Base-by-base conservation (phyloP, 306 rosid species). In the Dalbergia oliveri region DNA sequence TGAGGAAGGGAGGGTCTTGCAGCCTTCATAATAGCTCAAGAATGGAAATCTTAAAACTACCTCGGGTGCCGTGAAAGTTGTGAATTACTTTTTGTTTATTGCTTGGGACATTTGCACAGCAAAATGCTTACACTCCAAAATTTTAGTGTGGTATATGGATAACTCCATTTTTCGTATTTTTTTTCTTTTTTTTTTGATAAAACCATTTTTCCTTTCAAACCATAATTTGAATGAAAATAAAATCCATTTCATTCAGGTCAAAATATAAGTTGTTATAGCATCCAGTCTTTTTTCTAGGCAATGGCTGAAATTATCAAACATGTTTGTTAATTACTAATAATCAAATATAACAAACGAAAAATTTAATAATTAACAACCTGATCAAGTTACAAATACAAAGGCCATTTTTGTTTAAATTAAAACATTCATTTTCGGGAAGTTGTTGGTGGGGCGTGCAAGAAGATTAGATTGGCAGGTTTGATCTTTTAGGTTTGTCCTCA, bases 41-140 rank as follows among this genome's bases (percentile, higher is more conserved):
- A 41, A 73, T 58, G 53, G 72, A 84, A 80, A 88, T 81, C 82
- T 81, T 73, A 51, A 23, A 13, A 19, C 85, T 71, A 61, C 86
- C 53, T 89, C 11, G 93, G 91, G 72, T 45, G 56, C 51, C 45
- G 82, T 26, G 93, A 75, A 82, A 64, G 57, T 23, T 34, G 64
- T 70, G 93, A 71, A 70, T 67, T 63, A 82, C 85, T 83, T 79
- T 84, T 88, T 78, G 72, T 81, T 79, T n/a, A 64, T 64, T n/a
- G 60, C 5, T 18, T 16, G 3, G 21, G 60, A 54, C n/a, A 54
- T 7, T 47, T 54, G 21, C 60, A n/a, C 26, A 1, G 60, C 53
- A 47, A 10, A 47, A 47, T 47, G 10, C 10, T 47, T 10, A 10
- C 14, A 10, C 14, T 2, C 1, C 53, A 10, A 47, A 37, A 37